A percentile compares a stretch with the other conserved stretches of the same genome.
phyloP scores from a whole-genome alignment of 164 flowering plant species.

The Sextonia rubra region DNA sequence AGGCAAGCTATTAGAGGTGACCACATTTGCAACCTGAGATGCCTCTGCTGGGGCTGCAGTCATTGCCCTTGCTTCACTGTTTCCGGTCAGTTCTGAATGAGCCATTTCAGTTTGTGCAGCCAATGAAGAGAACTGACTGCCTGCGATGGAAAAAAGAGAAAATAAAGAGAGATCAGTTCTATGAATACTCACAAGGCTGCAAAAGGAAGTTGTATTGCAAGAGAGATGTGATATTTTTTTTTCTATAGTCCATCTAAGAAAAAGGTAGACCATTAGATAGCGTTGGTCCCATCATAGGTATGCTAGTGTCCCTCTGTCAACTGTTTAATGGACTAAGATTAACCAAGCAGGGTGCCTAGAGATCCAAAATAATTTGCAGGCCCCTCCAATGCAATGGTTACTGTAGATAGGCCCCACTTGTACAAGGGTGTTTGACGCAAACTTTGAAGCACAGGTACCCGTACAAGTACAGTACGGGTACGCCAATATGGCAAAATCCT shows the following conservation, averaged over 20 bases:
- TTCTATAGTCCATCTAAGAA: not conserved
- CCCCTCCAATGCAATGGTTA: too few species aligned
- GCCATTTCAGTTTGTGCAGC: constrained; percentile 38
- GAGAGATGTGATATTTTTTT: too few species aligned
- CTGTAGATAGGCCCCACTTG: too few species aligned
- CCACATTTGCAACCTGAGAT: constrained; percentile 25
- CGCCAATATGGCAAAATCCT: too few species aligned
- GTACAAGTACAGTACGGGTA: too few species aligned
- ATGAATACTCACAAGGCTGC: not conserved
- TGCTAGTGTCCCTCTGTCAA: too few species aligned
- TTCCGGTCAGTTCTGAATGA: constrained; percentile 33
- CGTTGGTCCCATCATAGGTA: not conserved
- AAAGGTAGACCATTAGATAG: not conserved
- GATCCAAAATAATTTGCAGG: too few species aligned
- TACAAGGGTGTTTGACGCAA: too few species aligned
- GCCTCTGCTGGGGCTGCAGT: constrained; percentile 22
- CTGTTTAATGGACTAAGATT: too few species aligned
- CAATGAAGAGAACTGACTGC: constrained; percentile 48
- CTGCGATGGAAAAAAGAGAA: constrained; percentile 27
- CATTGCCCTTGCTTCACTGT: constrained; percentile 31
- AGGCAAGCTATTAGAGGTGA: constrained; percentile 22
- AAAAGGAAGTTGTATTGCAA: not conserved
- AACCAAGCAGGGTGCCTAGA: too few species aligned
- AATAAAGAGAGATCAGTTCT: not conserved
- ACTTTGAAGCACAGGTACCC: too few species aligned